phyloP scores from a whole-genome alignment of 2,329 filamentous ascomycete genomes.

The Sporothrix phasma region DNA sequence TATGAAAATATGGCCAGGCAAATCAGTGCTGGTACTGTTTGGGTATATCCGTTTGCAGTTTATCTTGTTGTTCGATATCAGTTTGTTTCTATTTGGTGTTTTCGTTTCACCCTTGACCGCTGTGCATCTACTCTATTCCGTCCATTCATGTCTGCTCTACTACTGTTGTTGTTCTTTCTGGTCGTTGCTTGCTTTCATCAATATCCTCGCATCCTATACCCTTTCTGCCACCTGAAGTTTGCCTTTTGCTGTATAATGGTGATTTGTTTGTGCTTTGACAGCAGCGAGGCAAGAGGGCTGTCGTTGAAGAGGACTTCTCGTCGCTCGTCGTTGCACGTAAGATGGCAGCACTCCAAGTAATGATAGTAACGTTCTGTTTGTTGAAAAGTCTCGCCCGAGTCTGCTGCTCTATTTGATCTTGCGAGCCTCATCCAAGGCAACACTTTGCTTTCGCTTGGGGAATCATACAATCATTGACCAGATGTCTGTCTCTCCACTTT shows the following conservation, averaged over 20 bases:
- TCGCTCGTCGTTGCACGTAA: background rate
- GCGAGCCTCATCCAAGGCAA: too few species aligned
- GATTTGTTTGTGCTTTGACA: background rate
- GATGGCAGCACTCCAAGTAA: background rate
- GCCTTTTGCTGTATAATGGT: background rate
- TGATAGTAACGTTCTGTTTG: background rate
- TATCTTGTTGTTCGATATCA: background rate
- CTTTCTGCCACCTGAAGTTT: background rate
- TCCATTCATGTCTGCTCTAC: background rate
- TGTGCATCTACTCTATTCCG: background rate
- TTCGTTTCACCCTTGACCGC: background rate
- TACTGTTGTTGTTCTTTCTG: background rate
- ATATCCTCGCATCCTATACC: background rate
- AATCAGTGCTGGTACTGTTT: background rate
- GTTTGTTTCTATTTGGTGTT: background rate
- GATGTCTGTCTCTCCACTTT: background rate
- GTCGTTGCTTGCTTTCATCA: conserved; percentile 1
- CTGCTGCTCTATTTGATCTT: background rate
- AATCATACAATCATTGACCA: background rate
- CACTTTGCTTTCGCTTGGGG: too few species aligned
- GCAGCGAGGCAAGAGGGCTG: background rate
- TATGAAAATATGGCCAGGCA: conserved; percentile 4
- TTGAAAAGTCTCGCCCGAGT: too few species aligned
- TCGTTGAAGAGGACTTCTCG: background rate
- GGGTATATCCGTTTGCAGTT: background rate